phyloP scores from a whole-genome alignment of 2,329 filamentous ascomycete species.

The Purpureocillium lavendulum region DNA sequence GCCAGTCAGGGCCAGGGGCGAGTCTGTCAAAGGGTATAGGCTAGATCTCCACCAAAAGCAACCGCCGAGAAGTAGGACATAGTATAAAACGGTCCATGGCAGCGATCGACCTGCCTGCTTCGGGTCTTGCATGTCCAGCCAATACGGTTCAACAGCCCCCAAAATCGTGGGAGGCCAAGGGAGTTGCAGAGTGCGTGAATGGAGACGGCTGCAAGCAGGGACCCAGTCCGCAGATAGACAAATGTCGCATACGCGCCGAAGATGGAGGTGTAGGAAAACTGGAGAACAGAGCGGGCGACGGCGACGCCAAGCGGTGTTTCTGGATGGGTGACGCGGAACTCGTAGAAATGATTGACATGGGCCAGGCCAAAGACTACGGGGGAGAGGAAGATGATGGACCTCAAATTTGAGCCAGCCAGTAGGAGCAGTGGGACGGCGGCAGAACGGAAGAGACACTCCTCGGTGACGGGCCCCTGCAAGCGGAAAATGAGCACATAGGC shows the following conservation, averaged over 20 bases:
- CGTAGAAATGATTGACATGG: slow-evolving; percentile 93
- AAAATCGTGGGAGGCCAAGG: slow-evolving; percentile 80
- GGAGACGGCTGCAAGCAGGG: slow-evolving; percentile 63
- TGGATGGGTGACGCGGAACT: slow-evolving; percentile 77
- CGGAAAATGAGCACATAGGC: not conserved
- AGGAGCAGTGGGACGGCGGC: slow-evolving; percentile 77
- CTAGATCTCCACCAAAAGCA: slow-evolving; percentile 61
- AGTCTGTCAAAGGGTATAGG: slow-evolving; percentile 64
- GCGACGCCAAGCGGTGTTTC: slow-evolving; percentile 54
- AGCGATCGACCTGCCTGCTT: slow-evolving; percentile 14
- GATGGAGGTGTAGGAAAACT: slow-evolving; percentile 82
- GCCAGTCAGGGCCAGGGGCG: slow-evolving; percentile 18
- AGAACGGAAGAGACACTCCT: slow-evolving; percentile 90
- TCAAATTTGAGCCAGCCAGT: slow-evolving; percentile 50
- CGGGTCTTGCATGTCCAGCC: slow-evolving; percentile 16
- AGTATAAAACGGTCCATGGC: slow-evolving; percentile 71
- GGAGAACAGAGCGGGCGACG: slow-evolving; percentile 66
- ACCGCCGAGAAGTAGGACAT: slow-evolving; percentile 64
- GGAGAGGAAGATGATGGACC: slow-evolving; percentile 66
- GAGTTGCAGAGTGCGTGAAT: slow-evolving; percentile 89
- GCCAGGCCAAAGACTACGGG: slow-evolving; percentile 89
- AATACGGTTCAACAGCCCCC: slow-evolving; percentile 61
- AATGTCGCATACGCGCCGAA: slow-evolving; percentile 95
- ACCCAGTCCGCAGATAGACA: slow-evolving; percentile 77
- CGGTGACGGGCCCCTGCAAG: slow-evolving; percentile 69